Conservation (phyloP, 768 basidiomycete species). For the Podaxis sp. region DNA sequence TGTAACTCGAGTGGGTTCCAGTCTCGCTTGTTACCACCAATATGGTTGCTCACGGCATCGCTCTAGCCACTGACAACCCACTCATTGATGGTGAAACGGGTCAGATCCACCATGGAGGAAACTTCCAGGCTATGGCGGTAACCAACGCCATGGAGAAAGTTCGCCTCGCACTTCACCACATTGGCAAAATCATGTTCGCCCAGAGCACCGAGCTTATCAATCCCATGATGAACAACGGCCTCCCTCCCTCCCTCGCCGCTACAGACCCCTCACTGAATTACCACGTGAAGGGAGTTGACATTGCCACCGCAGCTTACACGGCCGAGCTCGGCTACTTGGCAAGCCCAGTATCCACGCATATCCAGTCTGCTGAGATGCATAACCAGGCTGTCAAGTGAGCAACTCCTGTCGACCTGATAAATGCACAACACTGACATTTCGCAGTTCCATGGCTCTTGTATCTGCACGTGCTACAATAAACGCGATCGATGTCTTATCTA, state of each 20-base stretch:
- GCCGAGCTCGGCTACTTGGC: conserved; percentile 78
- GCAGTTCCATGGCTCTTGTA: conserved; percentile 61
- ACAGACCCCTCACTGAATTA: conserved; percentile 77
- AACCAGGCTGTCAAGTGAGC: conserved; percentile 82
- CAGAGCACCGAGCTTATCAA: conserved; percentile 76
- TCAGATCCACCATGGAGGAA: conserved; percentile 74
- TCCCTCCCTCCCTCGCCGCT: conserved; percentile 72
- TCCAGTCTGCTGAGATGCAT: conserved; percentile 84
- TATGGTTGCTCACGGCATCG: conserved; percentile 4
- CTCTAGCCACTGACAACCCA: conserved; percentile 79
- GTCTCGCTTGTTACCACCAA: not conserved
- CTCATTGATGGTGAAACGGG: conserved; percentile 69
- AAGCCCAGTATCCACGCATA: conserved; percentile 73
- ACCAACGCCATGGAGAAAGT: conserved; percentile 86
- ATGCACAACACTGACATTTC: conserved; percentile 7
- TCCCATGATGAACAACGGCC: conserved; percentile 76
- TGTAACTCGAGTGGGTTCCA: conserved; percentile 72
- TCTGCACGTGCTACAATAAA: conserved; percentile 73
- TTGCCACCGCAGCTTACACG: conserved; percentile 78
- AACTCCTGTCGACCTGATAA: not conserved
- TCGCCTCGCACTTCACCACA: conserved; percentile 65
- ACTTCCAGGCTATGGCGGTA: conserved; percentile 84
- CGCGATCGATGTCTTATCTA: conserved; percentile 65
- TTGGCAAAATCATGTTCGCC: conserved; percentile 69
- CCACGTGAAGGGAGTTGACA: conserved; percentile 76